Conservation (phyloP, 202 grass and related monocot species). For the Elaeis oleifera region DNA sequence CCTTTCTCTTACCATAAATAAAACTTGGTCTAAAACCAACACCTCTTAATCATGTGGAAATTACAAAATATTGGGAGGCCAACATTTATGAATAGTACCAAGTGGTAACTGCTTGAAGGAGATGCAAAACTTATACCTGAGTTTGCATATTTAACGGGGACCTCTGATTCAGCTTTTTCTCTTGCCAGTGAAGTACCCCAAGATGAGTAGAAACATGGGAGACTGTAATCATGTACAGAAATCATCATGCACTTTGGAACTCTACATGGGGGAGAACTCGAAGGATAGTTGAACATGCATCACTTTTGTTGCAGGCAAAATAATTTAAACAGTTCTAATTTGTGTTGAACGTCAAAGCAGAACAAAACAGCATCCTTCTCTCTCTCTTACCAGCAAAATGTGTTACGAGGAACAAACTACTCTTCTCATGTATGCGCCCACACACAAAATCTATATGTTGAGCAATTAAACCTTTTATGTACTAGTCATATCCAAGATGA, state of each 20-base stretch:
- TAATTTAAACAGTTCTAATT: too few relatives aligned
- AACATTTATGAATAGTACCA: background rate
- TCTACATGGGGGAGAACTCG: conserved; percentile 17
- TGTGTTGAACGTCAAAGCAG: too few relatives aligned
- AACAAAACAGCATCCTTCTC: too few relatives aligned
- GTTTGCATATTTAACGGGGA: conserved; percentile 71
- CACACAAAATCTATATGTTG: too few relatives aligned
- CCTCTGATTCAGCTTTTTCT: conserved; percentile 72
- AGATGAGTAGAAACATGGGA: conserved; percentile 59
- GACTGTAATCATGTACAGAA: conserved; percentile 93
- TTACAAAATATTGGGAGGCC: too few relatives aligned
- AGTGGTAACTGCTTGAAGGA: background rate
- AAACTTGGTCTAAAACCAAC: conserved; percentile 82
- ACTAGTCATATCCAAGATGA: too few relatives aligned
- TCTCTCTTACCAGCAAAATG: background rate
- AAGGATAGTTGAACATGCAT: too few relatives aligned
- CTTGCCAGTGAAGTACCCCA: conserved; percentile 85
- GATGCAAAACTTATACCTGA: conserved; percentile 39
- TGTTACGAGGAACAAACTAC: too few relatives aligned
- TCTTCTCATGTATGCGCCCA: too few relatives aligned
- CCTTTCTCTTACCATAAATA: conserved; percentile 87
- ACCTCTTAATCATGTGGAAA: conserved; percentile 36
- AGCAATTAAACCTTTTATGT: too few relatives aligned
- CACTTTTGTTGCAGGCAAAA: too few relatives aligned
- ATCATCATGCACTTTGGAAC: conserved; percentile 75